These are phyloP conservation scores for Amphibolis antarctica DNA, from an alignment of 106 monocot genomes.

Conservation along the genomic window DNA sequence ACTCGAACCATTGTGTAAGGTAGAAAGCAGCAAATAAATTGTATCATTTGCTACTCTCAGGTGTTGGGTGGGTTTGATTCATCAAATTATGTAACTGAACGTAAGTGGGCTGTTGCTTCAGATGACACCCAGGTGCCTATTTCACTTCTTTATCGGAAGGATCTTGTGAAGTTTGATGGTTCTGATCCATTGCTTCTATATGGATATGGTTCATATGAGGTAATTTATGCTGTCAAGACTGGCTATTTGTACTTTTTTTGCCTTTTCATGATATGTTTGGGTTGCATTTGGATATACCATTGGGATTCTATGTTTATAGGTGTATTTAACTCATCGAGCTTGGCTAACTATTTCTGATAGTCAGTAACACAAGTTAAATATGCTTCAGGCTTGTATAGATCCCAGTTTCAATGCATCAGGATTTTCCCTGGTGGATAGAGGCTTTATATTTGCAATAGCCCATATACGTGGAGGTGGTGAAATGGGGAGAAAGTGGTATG, in stretches of 20 bases:
- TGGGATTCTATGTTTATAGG: background rate
- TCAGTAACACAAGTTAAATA: background rate
- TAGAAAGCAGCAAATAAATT: background rate
- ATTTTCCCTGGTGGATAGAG: conserved; percentile 69
- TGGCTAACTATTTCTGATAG: background rate
- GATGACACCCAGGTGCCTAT: conserved; percentile 79
- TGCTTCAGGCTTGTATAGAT: conserved; percentile 56
- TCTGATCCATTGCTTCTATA: conserved; percentile 77
- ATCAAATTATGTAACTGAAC: conserved; percentile 85
- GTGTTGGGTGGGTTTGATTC: conserved; percentile 88
- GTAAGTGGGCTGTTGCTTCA: conserved; percentile 83
- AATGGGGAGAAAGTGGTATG: conserved; percentile 91
- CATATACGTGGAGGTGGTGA: conserved; percentile 92
- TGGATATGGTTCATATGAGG: conserved; percentile 98
- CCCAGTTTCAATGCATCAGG: conserved; percentile 59
- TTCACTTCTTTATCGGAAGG: conserved; percentile 74
- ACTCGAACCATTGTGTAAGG: no score
- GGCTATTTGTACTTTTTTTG: background rate
- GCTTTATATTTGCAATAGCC: conserved; percentile 79
- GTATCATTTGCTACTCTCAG: conserved; percentile 18
- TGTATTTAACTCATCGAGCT: background rate
- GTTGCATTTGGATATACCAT: background rate
- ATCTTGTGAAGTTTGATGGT: conserved; percentile 87
- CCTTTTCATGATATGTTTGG: background rate
- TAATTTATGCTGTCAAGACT: conserved; percentile 6